Evolutionary conservation across 2,329 filamentous ascomycete genomes (phyloP), one percentile per base, ranked within the genome.

Genomic region (Aureobasidium lini): DNA sequence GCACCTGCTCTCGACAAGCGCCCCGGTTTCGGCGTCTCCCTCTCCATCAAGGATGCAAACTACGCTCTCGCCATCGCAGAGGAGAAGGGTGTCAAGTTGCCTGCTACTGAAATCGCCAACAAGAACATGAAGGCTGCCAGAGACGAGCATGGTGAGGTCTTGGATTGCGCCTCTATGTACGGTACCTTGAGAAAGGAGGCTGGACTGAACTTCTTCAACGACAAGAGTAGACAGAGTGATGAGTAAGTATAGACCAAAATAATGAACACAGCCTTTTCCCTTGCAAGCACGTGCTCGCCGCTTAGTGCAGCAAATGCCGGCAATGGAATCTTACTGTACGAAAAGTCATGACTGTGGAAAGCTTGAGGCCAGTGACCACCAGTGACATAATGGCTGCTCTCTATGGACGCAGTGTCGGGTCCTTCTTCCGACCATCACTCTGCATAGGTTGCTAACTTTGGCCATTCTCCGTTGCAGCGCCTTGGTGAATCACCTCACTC

Each of bases 1-100:
- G 71, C 71, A 9, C 76, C 75, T 0, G 66, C 72, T 1, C 61
- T 72, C 31, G 65, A 69, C 48, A 39, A 42, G 28, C 58, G 44
- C n/a, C 57, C 62, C 7, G 62, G 58, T 2, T 63, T 63, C 37
- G 62, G 59, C 16, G 58, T 62, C 6, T 60, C 58, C 13, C 46
- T 62, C 1, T 58, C 60, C 6, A 62, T 63, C 57, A 63, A 63
- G 31, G 62, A 63, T 50, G 60, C 60, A 1, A 54, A 60, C 36
- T 59, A 63, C 43, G 62, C 62, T 13, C n/a, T 62, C 23, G 43
- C 31, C n/a, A 60, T 59, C 39, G 62, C 62, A 5, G 32, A 52
- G 28, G 46, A 47, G 1, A 32, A 46, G 10, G 60, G 54, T 9
- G 37, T 63, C 23, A 60, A 59, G 53, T 46, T 63, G 31, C 62